These are phyloP conservation scores for Boletus mariae DNA, from an alignment of 1,284 basidiomycete genomes.

Conservation along the genomic window DNA sequence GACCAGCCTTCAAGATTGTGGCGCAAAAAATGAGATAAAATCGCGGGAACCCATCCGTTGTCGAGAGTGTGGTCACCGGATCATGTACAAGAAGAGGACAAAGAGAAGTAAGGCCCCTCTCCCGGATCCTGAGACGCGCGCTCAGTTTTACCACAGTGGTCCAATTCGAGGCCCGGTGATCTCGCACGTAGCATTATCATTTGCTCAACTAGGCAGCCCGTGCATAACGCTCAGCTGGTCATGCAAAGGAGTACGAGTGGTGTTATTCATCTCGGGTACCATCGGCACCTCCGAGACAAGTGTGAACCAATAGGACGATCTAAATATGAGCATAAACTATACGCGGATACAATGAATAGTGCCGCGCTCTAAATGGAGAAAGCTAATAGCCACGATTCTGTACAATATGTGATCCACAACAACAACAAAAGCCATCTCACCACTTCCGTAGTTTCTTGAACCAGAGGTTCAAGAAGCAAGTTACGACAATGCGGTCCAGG, in stretches of 20 bases:
- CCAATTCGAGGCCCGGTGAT: constrained; percentile 81
- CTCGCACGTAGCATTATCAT: not conserved
- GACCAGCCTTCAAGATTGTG: constrained; percentile 69
- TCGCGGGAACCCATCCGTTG: constrained; percentile 95
- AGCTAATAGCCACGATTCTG: not conserved
- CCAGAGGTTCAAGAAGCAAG: constrained; percentile 55
- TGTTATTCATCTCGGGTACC: not conserved
- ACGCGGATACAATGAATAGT: constrained; percentile 3
- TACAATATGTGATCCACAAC: not conserved
- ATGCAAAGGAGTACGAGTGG: not conserved
- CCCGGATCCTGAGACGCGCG: constrained; percentile 6
- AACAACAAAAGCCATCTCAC: constrained; percentile 25
- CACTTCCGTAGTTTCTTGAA: constrained; percentile 42
- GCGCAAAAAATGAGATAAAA: constrained; percentile 89
- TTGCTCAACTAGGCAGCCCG: no score
- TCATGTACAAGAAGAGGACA: constrained; percentile 99
- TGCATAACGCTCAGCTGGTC: no score
- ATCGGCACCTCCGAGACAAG: no score
- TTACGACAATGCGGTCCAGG: constrained; percentile 53
- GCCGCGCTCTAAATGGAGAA: not conserved
- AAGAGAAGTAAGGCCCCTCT: constrained; percentile 66
- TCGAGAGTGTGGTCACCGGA: constrained; percentile 94
- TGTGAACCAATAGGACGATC: not conserved
- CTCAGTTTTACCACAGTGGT: constrained; percentile 54
- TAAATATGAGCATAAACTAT: constrained; percentile 23